Percentiles rank a stretch among this genome's conserved stretches.
Evolutionary conservation across 169 alveolate genomes (phyloP).

Genomic region (Babesia bigemina): DNA sequence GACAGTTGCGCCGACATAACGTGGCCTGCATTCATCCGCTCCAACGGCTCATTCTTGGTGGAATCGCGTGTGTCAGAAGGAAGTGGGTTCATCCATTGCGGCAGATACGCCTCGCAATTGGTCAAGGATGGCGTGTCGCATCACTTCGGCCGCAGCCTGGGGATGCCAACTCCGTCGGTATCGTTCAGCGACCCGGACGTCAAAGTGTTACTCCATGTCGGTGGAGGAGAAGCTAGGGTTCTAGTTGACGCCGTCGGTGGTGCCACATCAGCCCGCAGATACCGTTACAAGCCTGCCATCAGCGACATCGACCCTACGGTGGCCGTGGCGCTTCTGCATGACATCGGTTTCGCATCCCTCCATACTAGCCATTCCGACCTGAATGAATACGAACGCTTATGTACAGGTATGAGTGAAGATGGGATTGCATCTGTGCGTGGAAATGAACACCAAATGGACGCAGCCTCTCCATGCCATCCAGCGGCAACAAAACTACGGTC

Average conservation of each 20-base stretch:
- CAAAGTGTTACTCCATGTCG: conserved; percentile 37
- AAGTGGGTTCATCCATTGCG: conserved; percentile 15
- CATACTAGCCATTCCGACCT: background rate
- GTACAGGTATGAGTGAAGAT: background rate
- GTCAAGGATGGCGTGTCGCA: conserved; percentile 61
- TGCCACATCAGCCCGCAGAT: conserved; percentile 26
- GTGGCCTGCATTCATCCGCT: conserved; percentile 30
- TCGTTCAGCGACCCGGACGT: conserved; percentile 36
- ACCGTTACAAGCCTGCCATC: conserved; percentile 51
- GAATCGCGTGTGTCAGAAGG: background rate
- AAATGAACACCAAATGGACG: background rate
- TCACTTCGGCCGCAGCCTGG: conserved; percentile 16
- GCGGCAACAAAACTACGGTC: background rate
- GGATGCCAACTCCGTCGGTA: conserved; percentile 20
- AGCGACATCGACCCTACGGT: conserved; percentile 66
- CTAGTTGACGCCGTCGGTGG: conserved; percentile 52
- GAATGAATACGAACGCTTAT: conserved; percentile 21
- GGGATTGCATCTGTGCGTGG: background rate
- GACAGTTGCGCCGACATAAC: conserved; percentile 30
- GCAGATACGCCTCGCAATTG: conserved; percentile 48
- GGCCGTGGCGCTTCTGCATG: conserved; percentile 48
- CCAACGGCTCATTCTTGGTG: conserved; percentile 30
- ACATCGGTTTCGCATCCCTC: conserved; percentile 35
- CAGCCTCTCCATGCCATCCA: background rate
- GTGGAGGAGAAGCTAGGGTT: conserved; percentile 29